Evolutionary conservation across 306 rosid genomes (phyloP).

Genomic region (Quercus engelmannii): DNA sequence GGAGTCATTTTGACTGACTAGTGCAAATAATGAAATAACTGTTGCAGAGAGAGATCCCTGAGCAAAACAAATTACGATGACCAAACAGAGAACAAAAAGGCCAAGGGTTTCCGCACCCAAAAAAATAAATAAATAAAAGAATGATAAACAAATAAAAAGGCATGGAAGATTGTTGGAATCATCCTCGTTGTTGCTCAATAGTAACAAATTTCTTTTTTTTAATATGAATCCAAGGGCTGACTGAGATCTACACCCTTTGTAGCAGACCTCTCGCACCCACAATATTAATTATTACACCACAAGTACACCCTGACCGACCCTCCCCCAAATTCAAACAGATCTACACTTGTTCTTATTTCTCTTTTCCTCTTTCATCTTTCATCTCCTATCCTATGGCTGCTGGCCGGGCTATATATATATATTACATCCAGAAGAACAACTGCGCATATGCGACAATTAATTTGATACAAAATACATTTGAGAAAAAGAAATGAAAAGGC

Average conservation of each 20-base stretch:
- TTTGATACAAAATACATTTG: not conserved
- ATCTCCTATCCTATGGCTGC: not conserved
- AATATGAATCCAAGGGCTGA: conserved; percentile 22
- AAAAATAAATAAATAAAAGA: not conserved
- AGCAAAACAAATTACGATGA: not conserved
- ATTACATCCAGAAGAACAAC: conserved; percentile 25
- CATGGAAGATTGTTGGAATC: conserved; percentile 13
- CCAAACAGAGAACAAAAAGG: not conserved
- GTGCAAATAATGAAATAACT: too few relatives aligned
- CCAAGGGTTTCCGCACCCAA: too few relatives aligned
- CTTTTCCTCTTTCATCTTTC: not conserved
- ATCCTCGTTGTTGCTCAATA: conserved; percentile 20
- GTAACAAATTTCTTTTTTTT: conserved; percentile 11
- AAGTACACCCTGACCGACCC: not conserved
- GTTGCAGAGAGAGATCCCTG: not conserved
- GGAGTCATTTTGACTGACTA: too few relatives aligned
- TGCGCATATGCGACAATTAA: not conserved
- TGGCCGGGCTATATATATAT: not conserved
- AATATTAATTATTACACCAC: conserved; percentile 31
- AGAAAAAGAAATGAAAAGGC: not conserved
- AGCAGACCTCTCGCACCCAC: conserved; percentile 32
- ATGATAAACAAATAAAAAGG: not conserved
- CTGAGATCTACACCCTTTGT: conserved; percentile 36
- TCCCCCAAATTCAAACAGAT: not conserved
- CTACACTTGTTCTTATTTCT: conserved; percentile 9